Evolutionary conservation across 345 rosid species (phyloP).

Genomic region (Citrus unshiu): DNA sequence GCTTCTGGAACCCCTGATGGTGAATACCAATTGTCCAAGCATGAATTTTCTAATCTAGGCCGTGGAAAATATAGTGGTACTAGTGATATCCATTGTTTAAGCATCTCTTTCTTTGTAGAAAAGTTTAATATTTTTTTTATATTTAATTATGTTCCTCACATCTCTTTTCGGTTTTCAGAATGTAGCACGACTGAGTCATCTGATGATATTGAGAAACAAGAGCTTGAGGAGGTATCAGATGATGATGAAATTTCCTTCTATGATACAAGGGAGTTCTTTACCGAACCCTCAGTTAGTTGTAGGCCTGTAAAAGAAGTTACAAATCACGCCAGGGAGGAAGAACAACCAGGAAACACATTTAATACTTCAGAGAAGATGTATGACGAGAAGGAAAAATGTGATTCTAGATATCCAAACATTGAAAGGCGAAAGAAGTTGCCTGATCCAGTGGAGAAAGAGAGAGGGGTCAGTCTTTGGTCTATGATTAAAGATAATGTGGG

Average conservation of each 20-base stretch:
- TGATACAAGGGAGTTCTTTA: conserved; percentile 69
- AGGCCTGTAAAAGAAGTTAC: conserved; percentile 34
- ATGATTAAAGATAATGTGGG: conserved; percentile 99
- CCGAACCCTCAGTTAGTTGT: conserved; percentile 37
- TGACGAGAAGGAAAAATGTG: conserved; percentile 21
- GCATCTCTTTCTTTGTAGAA: not conserved
- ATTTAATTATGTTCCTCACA: conserved; percentile 8
- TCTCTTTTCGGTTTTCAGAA: conserved; percentile 52
- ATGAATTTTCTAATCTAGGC: conserved; percentile 63
- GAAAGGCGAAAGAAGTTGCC: conserved; percentile 85
- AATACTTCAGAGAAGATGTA: conserved; percentile 40
- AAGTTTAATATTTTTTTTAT: not conserved
- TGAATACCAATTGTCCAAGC: conserved; percentile 64
- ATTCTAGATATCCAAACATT: conserved; percentile 35
- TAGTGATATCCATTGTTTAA: conserved; percentile 15
- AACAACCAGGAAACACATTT: conserved; percentile 15
- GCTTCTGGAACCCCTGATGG: conserved; percentile 61
- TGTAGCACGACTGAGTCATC: conserved; percentile 97
- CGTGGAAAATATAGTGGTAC: conserved; percentile 86
- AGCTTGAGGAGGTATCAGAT: conserved; percentile 80
- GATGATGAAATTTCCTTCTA: conserved; percentile 73
- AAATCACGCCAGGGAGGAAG: conserved; percentile 23
- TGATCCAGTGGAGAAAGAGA: conserved; percentile 91
- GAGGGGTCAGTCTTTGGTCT: conserved; percentile 98
- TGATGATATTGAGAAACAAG: conserved; percentile 91